Conservation (phyloP, 306 rosid genomes). For the Trifolium repens region DNA sequence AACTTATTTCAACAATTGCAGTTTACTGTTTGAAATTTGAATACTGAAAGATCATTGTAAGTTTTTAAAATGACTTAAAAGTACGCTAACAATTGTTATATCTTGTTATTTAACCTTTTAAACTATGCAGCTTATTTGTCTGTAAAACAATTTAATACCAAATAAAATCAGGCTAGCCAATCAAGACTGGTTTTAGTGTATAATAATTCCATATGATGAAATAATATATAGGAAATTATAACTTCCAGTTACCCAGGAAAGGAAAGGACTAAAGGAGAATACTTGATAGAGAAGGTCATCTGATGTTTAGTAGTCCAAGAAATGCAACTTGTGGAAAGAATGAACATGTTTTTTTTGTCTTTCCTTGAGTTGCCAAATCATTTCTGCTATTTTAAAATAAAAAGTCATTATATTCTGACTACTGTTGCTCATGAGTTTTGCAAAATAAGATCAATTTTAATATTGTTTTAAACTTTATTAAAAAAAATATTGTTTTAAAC, state of each 20-base stretch:
- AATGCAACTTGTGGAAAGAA: constrained; percentile 1
- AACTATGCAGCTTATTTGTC: constrained; percentile 18
- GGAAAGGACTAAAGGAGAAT: no score
- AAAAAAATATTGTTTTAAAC: background rate
- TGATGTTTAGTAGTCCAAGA: background rate
- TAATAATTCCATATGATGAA: background rate
- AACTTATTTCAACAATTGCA: constrained; percentile 8
- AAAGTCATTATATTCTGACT: background rate
- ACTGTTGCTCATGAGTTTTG: background rate
- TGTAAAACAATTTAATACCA: background rate
- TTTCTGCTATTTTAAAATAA: constrained; percentile 4
- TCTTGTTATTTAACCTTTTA: constrained; percentile 4
- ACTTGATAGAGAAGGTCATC: background rate
- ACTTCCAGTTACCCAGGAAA: no score
- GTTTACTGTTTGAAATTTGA: constrained; percentile 28
- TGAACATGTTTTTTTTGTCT: background rate
- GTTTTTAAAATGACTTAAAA: constrained; percentile 31
- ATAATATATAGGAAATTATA: no score
- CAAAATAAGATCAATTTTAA: background rate
- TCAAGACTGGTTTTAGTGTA: constrained; percentile 11
- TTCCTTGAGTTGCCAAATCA: constrained; percentile 6
- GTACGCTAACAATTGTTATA: background rate
- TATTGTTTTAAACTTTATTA: background rate
- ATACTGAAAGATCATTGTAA: constrained; percentile 14
- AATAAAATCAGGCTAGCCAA: background rate